Conservation (phyloP, 2,329 filamentous ascomycete species). For the Aspergillus proliferans region DNA sequence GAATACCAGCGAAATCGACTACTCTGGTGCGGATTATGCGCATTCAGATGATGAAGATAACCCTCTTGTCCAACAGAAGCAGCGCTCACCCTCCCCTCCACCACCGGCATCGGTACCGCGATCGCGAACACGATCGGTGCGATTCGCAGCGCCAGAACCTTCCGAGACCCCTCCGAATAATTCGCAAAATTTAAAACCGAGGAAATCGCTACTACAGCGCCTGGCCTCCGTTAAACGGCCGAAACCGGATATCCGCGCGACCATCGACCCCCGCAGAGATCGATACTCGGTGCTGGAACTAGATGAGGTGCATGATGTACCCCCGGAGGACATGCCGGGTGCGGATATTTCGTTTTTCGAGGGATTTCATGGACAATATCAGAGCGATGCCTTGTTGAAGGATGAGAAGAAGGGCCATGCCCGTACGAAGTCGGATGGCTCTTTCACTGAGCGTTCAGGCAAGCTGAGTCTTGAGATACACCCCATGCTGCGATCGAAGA, state of each 20-base stretch:
- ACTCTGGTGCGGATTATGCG: not conserved
- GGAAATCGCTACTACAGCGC: conserved; percentile 5
- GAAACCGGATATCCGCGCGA: not conserved
- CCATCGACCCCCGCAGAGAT: conserved; percentile 2
- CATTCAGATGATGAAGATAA: not conserved
- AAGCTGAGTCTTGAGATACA: not conserved
- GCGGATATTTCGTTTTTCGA: conserved; percentile 17
- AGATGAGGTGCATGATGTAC: conserved; percentile 6
- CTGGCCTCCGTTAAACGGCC: conserved; percentile 3
- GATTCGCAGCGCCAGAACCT: not conserved
- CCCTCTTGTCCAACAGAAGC: not conserved
- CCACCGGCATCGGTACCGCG: too few species aligned
- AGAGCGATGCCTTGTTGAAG: not conserved
- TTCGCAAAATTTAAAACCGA: not conserved
- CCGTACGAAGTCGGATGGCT: not conserved
- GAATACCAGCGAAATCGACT: not conserved
- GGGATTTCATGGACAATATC: conserved; percentile 1
- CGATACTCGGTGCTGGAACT: conserved; percentile 6
- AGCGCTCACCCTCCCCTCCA: too few species aligned
- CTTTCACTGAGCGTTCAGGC: not conserved
- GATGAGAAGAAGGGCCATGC: not conserved
- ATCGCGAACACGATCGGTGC: too few species aligned
- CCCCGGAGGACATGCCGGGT: not conserved
- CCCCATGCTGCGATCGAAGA: conserved; percentile 4
- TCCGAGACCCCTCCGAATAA: not conserved